These are phyloP conservation scores for Apiotrichum domesticum DNA, from an alignment of 1,284 basidiomycete genomes.

Conservation along the genomic window DNA sequence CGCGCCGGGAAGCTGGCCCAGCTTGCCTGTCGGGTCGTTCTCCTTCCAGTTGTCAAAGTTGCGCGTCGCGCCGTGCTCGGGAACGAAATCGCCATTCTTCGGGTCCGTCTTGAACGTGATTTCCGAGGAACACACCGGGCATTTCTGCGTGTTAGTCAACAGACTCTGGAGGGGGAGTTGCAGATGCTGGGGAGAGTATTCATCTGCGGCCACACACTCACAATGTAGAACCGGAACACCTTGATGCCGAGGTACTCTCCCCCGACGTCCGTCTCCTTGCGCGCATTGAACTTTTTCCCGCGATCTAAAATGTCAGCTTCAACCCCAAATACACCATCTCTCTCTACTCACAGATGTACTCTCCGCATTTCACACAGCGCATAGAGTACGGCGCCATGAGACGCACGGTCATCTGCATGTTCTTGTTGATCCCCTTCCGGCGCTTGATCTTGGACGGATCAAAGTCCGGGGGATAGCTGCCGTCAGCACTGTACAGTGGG, in stretches of 20 bases:
- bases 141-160: constrained; percentile 44
- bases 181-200: neutral
- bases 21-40: constrained; percentile 27
- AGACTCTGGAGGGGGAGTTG: too few species aligned
- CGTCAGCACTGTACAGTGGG: neutral
- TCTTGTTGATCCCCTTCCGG: constrained; percentile 64
- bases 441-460: constrained; percentile 94
- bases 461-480: constrained; percentile 64
- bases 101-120: constrained; percentile 99
- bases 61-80: constrained; percentile 86
- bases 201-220: constrained; percentile 19
- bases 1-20: constrained; percentile 40
- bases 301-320: constrained; percentile 49
- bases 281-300: constrained; percentile 98
- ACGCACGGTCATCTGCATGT: constrained; percentile 91
- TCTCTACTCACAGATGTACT: constrained; percentile 69
- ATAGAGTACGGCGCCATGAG: constrained; percentile 99
- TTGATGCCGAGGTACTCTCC: constrained; percentile 99
- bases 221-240: constrained; percentile 49
- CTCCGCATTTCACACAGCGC: constrained; percentile 92
- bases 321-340: neutral
- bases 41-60: constrained; percentile 67
- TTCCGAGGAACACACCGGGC: constrained; percentile 89
- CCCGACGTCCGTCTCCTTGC: constrained; percentile 94
- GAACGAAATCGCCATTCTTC: constrained; percentile 89